These are phyloP conservation scores for Starmerella bombicola DNA, from an alignment of 805 yeast species.

Conservation along the genomic window DNA sequence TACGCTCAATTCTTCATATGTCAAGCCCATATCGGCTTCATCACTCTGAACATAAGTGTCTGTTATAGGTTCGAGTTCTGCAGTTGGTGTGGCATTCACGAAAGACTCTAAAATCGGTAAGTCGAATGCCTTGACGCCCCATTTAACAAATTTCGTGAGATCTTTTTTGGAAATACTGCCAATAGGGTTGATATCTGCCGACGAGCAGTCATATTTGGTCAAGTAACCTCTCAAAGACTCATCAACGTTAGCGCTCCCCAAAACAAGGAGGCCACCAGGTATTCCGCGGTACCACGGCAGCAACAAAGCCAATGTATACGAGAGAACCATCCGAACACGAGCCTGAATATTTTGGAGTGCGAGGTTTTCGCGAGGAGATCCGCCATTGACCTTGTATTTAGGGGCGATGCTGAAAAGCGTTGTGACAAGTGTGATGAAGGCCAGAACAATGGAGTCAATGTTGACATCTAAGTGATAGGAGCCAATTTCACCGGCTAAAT, in stretches of 20 bases:
- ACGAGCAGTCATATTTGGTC: slow-evolving; percentile 93
- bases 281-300: slow-evolving; percentile 87
- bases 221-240: slow-evolving; percentile 91
- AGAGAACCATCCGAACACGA: slow-evolving; percentile 83
- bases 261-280: slow-evolving; percentile 69
- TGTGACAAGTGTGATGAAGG: slow-evolving; percentile 66
- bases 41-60: slow-evolving; percentile 87
- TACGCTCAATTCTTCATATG: slow-evolving; percentile 81
- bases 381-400: slow-evolving; percentile 83
- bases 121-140: slow-evolving; percentile 57
- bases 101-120: slow-evolving; percentile 69
- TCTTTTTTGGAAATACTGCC: slow-evolving; percentile 98
- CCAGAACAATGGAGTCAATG: slow-evolving; percentile 71
- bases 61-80: slow-evolving; percentile 94
- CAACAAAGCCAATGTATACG: slow-evolving; percentile 85
- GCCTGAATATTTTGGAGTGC: slow-evolving; percentile 97
- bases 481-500: slow-evolving; percentile 62
- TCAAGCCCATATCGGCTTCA: slow-evolving; percentile 97
- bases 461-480: slow-evolving; percentile 84
- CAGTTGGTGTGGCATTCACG: slow-evolving; percentile 89
- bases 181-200: slow-evolving; percentile 95
- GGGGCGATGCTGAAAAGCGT: slow-evolving; percentile 86
- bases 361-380: slow-evolving; percentile 77
- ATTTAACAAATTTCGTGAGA: slow-evolving; percentile 68
- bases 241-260: slow-evolving; percentile 95